Conservation (phyloP, 1,284 basidiomycete species). For the Cystobasidium sp. region DNA sequence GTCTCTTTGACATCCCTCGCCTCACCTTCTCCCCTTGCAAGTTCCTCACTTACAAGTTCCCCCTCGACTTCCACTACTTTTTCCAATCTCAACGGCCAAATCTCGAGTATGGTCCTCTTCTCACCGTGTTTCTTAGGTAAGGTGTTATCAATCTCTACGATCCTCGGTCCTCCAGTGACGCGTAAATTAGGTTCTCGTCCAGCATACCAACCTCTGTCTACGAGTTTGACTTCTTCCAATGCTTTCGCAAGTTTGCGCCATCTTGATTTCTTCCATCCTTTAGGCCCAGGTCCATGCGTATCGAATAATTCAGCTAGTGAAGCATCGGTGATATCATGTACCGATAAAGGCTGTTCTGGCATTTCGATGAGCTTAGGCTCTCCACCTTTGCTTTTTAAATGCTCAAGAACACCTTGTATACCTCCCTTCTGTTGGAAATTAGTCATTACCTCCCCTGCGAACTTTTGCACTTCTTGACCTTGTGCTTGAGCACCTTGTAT, state of each 20-base stretch:
- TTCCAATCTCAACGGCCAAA: slow-evolving; percentile 37
- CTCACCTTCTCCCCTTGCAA: slow-evolving; percentile 36
- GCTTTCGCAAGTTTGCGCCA: slow-evolving; percentile 31
- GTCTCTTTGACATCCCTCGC: slow-evolving; percentile 29
- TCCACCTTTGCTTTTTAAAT: slow-evolving; percentile 42
- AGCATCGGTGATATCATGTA: slow-evolving; percentile 39
- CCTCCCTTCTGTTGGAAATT: slow-evolving; percentile 35
- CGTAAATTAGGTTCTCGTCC: slow-evolving; percentile 38
- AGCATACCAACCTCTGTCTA: slow-evolving; percentile 41
- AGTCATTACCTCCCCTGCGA: slow-evolving; percentile 24
- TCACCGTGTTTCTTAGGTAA: slow-evolving; percentile 36
- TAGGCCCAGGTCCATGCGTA: slow-evolving; percentile 29
- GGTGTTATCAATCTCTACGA: slow-evolving; percentile 35
- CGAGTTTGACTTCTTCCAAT: slow-evolving; percentile 31
- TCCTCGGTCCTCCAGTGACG: slow-evolving; percentile 37
- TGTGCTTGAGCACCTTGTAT: slow-evolving; percentile 31
- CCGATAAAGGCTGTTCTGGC: slow-evolving; percentile 33
- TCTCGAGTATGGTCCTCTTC: slow-evolving; percentile 40
- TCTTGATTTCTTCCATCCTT: slow-evolving; percentile 42
- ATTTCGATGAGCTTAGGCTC: slow-evolving; percentile 40
- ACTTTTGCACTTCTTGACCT: slow-evolving; percentile 36
- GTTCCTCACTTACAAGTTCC: slow-evolving; percentile 25
- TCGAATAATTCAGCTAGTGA: slow-evolving; percentile 36
- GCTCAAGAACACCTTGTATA: slow-evolving; percentile 26
- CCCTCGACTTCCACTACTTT: slow-evolving; percentile 37